phyloP scores from a whole-genome alignment of 2,329 filamentous ascomycete genomes.

The Pyrenophora teres region DNA sequence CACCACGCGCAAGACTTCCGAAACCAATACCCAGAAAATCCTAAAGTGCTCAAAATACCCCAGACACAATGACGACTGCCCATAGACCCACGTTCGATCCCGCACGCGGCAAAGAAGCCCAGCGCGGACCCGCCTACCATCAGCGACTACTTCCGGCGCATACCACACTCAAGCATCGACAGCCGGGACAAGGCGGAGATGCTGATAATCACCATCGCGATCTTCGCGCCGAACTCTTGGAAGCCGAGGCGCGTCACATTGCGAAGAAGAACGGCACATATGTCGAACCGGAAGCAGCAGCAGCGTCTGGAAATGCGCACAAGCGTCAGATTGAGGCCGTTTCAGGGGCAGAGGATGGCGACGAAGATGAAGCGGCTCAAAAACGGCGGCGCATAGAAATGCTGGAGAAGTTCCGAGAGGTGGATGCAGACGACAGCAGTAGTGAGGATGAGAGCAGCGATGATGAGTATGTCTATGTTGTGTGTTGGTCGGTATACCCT shows the following conservation, averaged over 20 bases:
- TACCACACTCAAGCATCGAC: slow-evolving; percentile 80
- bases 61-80: slow-evolving; percentile 56
- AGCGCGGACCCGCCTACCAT: slow-evolving; percentile 91
- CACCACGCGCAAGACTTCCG: slow-evolving; percentile 38
- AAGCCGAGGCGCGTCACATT: slow-evolving; percentile 85
- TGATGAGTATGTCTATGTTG: slow-evolving; percentile 54
- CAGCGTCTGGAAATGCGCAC: slow-evolving; percentile 49
- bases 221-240: slow-evolving; percentile 84
- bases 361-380: slow-evolving; percentile 72
- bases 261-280: slow-evolving; percentile 76
- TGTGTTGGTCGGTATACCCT: not conserved
- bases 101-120: slow-evolving; percentile 91
- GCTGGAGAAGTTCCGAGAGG: slow-evolving; percentile 82
- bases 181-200: slow-evolving; percentile 87
- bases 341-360: slow-evolving; percentile 49
- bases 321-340: slow-evolving; percentile 70
- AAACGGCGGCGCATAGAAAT: slow-evolving; percentile 76
- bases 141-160: slow-evolving; percentile 93
- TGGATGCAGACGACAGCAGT: slow-evolving; percentile 75
- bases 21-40: slow-evolving; percentile 16
- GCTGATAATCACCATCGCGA: slow-evolving; percentile 74
- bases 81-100: slow-evolving; percentile 96
- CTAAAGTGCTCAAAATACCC: not conserved
- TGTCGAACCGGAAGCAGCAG: slow-evolving; percentile 53
- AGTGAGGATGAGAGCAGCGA: slow-evolving; percentile 61